Conservation (phyloP, 1,139 yeast genomes). For the Zygosaccharomyces sapae region DNA sequence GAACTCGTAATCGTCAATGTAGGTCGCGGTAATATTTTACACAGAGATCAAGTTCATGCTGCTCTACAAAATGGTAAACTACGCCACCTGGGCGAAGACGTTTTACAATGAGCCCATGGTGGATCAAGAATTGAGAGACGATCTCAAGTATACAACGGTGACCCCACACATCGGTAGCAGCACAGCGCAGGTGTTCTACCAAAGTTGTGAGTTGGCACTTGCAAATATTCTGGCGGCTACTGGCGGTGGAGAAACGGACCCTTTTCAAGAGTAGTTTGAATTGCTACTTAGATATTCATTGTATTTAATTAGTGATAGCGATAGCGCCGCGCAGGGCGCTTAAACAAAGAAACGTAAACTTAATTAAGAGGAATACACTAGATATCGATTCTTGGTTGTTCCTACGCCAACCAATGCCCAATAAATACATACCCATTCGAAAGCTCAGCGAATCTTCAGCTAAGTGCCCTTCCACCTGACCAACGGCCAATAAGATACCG, state of each 20-base stretch:
- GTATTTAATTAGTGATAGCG: not conserved
- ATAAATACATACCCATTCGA: not conserved
- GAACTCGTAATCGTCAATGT: constrained; percentile 68
- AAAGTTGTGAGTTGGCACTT: constrained; percentile 29
- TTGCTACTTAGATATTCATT: not conserved
- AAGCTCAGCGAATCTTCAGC: not conserved
- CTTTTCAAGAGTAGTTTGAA: constrained; percentile 3
- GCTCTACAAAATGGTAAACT: constrained; percentile 56
- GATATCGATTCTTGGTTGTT: too few species aligned
- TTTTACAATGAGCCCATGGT: constrained; percentile 68
- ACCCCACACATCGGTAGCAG: constrained; percentile 83
- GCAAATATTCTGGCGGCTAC: constrained; percentile 18
- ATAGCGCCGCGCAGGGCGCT: not conserved
- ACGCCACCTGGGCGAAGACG: constrained; percentile 75
- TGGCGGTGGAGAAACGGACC: constrained; percentile 5
- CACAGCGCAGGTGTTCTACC: constrained; percentile 49
- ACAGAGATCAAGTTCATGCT: constrained; percentile 61
- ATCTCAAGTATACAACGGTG: constrained; percentile 53
- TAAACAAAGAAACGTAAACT: not conserved
- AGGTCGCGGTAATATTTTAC: constrained; percentile 73
- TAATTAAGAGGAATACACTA: not conserved
- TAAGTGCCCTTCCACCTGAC: not conserved
- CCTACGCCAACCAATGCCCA: too few species aligned
- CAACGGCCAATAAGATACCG: constrained; percentile 1
- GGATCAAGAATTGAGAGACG: constrained; percentile 45